phyloP scores from a whole-genome alignment of 129 eudicot species.

The Helianthus annuus region DNA sequence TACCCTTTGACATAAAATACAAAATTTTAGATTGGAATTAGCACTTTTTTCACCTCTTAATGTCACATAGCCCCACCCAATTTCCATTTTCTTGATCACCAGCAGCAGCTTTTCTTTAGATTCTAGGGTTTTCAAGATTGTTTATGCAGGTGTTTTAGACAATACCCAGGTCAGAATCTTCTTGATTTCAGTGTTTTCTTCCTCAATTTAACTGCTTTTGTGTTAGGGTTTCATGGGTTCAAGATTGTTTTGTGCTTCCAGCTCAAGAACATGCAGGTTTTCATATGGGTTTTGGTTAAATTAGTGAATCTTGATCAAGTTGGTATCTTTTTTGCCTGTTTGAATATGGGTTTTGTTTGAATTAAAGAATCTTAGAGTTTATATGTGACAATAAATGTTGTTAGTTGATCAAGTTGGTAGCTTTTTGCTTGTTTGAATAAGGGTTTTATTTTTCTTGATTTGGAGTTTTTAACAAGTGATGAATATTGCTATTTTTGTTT shows the following conservation, averaged over 20 bases:
- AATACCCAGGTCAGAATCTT: constrained; percentile 41
- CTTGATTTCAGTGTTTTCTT: constrained; percentile 18
- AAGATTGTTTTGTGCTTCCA: background rate
- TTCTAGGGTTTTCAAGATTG: constrained; percentile 42
- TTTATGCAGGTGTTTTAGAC: constrained; percentile 24
- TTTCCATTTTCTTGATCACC: constrained; percentile 40
- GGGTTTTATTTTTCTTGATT: constrained; percentile 29
- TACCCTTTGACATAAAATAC: constrained; percentile 22
- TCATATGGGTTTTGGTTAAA: constrained; percentile 9
- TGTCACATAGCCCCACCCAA: constrained; percentile 39
- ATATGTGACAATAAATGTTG: too few species aligned
- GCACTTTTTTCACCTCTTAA: constrained; percentile 33
- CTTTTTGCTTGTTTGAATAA: constrained; percentile 22
- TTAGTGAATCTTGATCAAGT: constrained; percentile 31
- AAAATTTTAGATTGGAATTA: constrained; percentile 37
- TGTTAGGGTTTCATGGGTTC: constrained; percentile 35
- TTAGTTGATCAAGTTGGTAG: constrained; percentile 28
- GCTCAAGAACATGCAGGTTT: constrained; percentile 21
- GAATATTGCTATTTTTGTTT: constrained; percentile 10
- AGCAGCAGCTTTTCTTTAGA: constrained; percentile 27
- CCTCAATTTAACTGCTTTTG: constrained; percentile 1
- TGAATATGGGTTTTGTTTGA: constrained; percentile 27
- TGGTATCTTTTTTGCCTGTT: constrained; percentile 30
- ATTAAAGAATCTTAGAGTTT: too few species aligned
- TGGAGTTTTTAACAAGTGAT: constrained; percentile 7